Evolutionary conservation across 2,329 filamentous ascomycete species (phyloP).

Genomic region (Colletotrichum caudatum): DNA sequence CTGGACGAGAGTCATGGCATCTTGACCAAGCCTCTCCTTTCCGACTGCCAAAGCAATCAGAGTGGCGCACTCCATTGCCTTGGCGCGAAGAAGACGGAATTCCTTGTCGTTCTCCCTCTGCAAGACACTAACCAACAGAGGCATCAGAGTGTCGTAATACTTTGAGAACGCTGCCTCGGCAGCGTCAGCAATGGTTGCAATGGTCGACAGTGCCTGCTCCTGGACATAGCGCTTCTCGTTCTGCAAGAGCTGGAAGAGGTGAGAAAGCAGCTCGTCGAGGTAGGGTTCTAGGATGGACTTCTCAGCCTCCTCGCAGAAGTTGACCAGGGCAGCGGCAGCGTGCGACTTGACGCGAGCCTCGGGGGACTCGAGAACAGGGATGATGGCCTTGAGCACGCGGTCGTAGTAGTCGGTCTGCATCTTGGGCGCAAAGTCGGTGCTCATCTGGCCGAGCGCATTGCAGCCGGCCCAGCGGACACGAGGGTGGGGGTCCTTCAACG

Average conservation of each 20-base stretch:
- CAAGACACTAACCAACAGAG: constrained; percentile 88
- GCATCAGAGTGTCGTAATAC: constrained; percentile 97
- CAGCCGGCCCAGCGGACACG: constrained; percentile 97
- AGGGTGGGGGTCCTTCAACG: constrained; percentile 88
- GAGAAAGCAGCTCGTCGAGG: constrained; percentile 85
- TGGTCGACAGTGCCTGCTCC: constrained; percentile 96
- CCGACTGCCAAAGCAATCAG: constrained; percentile 95
- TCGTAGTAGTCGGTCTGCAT: constrained; percentile 98
- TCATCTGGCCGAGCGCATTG: constrained; percentile 99
- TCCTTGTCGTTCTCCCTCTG: constrained; percentile 94
- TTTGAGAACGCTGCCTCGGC: constrained; percentile 94
- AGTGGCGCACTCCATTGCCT: constrained; percentile 99
- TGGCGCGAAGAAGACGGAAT: constrained; percentile 88
- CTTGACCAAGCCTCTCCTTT: constrained; percentile 88
- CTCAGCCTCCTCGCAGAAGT: constrained; percentile 98
- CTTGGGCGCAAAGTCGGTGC: constrained; percentile 96
- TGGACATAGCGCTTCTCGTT: constrained; percentile 97
- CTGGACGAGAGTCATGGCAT: constrained; percentile 89
- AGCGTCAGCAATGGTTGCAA: constrained; percentile 98
- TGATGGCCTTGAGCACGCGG: constrained; percentile 87
- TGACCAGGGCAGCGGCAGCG: constrained; percentile 96
- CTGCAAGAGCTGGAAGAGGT: constrained; percentile 87
- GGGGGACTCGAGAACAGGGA: constrained; percentile 89
- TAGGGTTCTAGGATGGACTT: constrained; percentile 93
- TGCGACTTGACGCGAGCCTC: constrained; percentile 97